phyloP scores from a whole-genome alignment of 1,284 basidiomycete genomes.

The Ustilago sp. region DNA sequence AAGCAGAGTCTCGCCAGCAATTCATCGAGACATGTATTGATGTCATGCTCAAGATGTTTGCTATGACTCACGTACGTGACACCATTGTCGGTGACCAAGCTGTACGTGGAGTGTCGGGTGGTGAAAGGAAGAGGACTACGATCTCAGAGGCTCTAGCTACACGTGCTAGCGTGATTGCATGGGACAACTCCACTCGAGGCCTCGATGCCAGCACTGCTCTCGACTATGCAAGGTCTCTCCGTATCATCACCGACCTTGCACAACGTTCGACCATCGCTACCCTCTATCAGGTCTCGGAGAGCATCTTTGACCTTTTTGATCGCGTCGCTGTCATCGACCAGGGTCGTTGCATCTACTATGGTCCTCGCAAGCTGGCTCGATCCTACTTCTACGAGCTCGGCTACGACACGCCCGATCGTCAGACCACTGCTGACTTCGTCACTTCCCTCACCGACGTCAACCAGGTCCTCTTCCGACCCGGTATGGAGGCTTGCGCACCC shows the following conservation, averaged over 20 bases:
- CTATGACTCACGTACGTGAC: constrained; percentile 62
- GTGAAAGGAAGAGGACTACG: constrained; percentile 61
- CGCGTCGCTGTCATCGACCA: constrained; percentile 58
- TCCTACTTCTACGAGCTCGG: constrained; percentile 61
- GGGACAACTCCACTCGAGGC: constrained; percentile 62
- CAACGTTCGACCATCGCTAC: constrained; percentile 59
- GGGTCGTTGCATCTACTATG: constrained; percentile 70
- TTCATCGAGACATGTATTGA: constrained; percentile 58
- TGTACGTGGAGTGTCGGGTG: constrained; percentile 61
- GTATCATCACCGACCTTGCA: constrained; percentile 62
- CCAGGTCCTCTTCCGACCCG: constrained; percentile 74
- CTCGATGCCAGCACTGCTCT: constrained; percentile 61
- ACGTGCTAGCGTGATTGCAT: constrained; percentile 48
- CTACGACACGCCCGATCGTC: constrained; percentile 53
- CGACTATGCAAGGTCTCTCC: constrained; percentile 57
- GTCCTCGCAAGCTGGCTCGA: constrained; percentile 54
- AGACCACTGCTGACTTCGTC: constrained; percentile 73
- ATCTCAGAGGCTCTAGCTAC: constrained; percentile 58
- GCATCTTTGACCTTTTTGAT: constrained; percentile 61
- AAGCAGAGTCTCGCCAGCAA: constrained; percentile 39
- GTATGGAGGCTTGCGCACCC: constrained; percentile 71
- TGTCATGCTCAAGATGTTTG: constrained; percentile 63
- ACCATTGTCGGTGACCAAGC: constrained; percentile 62
- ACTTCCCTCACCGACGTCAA: constrained; percentile 75
- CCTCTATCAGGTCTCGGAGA: constrained; percentile 61